Evolutionary conservation across 345 rosid species (phyloP).

Genomic region (Salix arbutifolia): DNA sequence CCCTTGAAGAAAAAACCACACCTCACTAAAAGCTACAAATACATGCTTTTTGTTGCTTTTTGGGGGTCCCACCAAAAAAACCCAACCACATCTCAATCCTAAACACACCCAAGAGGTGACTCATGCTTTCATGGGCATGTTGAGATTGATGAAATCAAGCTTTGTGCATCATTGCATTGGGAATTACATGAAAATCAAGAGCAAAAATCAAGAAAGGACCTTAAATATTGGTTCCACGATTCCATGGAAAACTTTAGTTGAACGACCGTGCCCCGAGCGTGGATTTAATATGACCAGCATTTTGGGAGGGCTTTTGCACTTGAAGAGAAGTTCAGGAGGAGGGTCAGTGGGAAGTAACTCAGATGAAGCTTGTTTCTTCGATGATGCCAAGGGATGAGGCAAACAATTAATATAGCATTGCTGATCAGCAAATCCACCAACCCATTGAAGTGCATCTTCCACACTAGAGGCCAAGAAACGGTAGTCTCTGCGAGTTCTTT

Average conservation of each 20-base stretch:
- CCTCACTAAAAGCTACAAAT: no score
- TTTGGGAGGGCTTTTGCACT: slow-evolving; percentile 88
- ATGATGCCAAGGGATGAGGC: slow-evolving; percentile 85
- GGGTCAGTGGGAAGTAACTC: slow-evolving; percentile 68
- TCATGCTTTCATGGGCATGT: neutral
- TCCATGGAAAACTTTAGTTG: slow-evolving; percentile 81
- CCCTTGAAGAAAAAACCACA: no score
- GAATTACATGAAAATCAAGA: neutral
- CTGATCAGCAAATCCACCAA: slow-evolving; percentile 94
- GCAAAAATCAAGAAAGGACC: slow-evolving; percentile 37
- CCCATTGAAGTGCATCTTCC: slow-evolving; percentile 96
- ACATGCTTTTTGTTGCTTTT: no score
- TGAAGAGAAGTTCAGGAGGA: slow-evolving; percentile 87
- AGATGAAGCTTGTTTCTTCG: slow-evolving; percentile 87
- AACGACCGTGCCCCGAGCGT: slow-evolving; percentile 86
- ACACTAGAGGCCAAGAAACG: slow-evolving; percentile 67
- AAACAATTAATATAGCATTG: slow-evolving; percentile 85
- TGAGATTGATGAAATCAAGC: neutral
- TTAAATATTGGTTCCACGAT: slow-evolving; percentile 90
- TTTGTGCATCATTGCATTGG: neutral
- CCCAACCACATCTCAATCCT: no score
- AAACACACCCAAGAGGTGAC: neutral
- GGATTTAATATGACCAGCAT: slow-evolving; percentile 96
- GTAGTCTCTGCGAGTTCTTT: slow-evolving; percentile 74
- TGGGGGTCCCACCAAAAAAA: no score